Evolutionary conservation across 768 basidiomycete species (phyloP), one percentile per base, ranked within the genome.

Genomic region (Serendipita vermifera): DNA sequence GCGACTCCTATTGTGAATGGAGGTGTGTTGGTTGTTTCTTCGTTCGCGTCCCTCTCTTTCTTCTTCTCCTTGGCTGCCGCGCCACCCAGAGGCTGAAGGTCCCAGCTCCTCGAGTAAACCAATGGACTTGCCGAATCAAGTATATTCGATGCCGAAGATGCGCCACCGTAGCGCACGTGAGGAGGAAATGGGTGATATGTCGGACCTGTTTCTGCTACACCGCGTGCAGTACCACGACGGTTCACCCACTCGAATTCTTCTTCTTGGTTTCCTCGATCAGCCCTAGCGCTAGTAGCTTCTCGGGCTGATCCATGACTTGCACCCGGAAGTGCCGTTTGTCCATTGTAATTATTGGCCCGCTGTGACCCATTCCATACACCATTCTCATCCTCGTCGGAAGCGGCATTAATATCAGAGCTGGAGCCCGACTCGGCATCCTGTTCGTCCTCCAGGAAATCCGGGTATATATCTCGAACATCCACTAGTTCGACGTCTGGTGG

Each of bases 401-500:
- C 75, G 55, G 73, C 67, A 36, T 75, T 71, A 7, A 69, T 62
- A 20, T 77, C 77, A 0, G 61, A 59, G 24, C 36, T 67, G 26
- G 73, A 67, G 14, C 29, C 41, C 14, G 69, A 66, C 41, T 82
- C 79, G 0, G 81, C 80, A 2, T 72, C 73, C 33, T 78, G 73
- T 62, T 87, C 85, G 61, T 85, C 86, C 58, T 92, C 87, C 55
- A 96, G 78, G 65, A 98, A 98, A 67, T 94, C 93, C 54, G 82
- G 83, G 70, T 93, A 89, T 57, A 98, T 89, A 73, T 97, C 91
- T 43, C 90, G 77, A 54, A 98, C 71, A 70, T 96, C 96, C 55
- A 87, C 82, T 55, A 98, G 77, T 67, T 96, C 89, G 22, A 93
- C 77, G 58, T 92, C 85, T 3, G 96, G 96, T 2, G 82, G 66